Percentiles rank a stretch among this genome's conserved stretches.
Evolutionary conservation across 2,329 filamentous ascomycete species (phyloP).

Genomic region (Monosporascus sp.): DNA sequence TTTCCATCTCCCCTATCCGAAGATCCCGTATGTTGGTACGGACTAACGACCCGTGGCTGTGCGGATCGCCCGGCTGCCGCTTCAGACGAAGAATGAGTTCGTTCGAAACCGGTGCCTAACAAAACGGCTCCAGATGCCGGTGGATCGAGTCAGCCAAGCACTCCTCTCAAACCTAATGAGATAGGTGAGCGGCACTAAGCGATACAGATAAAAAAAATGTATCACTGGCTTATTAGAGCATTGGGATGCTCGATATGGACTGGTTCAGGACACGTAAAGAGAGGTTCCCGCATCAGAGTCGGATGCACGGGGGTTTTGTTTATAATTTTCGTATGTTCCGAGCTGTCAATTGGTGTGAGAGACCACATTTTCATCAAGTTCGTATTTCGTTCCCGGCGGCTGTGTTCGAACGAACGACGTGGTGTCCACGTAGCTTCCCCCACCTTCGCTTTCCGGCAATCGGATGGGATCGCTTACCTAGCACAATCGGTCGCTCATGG

Average conservation of each 20-base stretch:
- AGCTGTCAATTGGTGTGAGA: not conserved
- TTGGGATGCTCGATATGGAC: too few species aligned
- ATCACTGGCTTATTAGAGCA: too few species aligned
- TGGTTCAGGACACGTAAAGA: too few species aligned
- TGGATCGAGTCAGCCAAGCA: not conserved
- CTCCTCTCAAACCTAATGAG: not conserved
- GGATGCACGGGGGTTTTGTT: not conserved
- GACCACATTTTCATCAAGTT: too few species aligned
- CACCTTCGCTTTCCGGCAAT: not conserved
- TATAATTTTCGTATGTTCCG: not conserved
- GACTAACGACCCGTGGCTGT: not conserved
- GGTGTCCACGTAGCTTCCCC: not conserved
- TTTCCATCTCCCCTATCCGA: not conserved
- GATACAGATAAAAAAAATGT: too few species aligned
- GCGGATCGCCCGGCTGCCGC: not conserved
- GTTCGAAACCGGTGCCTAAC: not conserved
- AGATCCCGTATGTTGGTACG: not conserved
- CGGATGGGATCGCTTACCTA: not conserved
- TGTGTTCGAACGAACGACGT: not conserved
- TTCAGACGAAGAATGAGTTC: not conserved
- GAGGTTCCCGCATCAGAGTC: not conserved
- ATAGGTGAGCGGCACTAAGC: not conserved
- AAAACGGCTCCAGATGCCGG: not conserved
- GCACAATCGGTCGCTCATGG: not conserved
- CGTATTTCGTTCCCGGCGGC: not conserved